Conservation (phyloP, 257 asterid species). For the Ophiorrhiza pumila region DNA sequence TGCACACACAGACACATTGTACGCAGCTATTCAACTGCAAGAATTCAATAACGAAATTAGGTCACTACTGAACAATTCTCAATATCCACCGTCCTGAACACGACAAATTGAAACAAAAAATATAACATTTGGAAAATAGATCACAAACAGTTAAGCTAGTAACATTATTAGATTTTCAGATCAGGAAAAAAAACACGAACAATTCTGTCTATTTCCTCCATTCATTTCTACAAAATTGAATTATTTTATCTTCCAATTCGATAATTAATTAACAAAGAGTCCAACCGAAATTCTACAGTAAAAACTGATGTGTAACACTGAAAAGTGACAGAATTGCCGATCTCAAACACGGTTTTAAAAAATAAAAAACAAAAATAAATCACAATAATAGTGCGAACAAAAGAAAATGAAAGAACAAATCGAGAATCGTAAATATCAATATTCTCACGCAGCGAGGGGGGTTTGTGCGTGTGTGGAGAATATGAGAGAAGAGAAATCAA, state of each 20-base stretch:
- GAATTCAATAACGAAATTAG: neutral
- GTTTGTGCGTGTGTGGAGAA: neutral
- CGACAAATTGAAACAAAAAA: neutral
- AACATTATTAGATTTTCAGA: neutral
- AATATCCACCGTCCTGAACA: neutral
- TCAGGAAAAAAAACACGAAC: neutral
- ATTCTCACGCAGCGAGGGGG: neutral
- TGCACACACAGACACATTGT: neutral
- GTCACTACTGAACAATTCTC: neutral
- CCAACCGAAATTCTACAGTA: neutral
- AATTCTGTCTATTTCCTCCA: neutral
- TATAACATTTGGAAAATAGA: neutral
- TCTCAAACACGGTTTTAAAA: neutral
- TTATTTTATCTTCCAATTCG: neutral
- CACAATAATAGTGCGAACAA: neutral
- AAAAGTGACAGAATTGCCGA: neutral
- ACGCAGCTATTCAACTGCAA: neutral
- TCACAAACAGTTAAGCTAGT: neutral
- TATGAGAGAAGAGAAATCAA: neutral
- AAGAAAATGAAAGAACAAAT: neutral
- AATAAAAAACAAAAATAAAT: neutral
- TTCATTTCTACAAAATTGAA: neutral
- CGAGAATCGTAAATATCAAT: neutral
- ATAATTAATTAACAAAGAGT: slow-evolving; percentile 1
- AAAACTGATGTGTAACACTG: neutral